A percentile compares a stretch with the other conserved stretches of the same genome.
Conservation (phyloP, 2,329 filamentous ascomycete genomes). For the Trichoderma sp. region DNA sequence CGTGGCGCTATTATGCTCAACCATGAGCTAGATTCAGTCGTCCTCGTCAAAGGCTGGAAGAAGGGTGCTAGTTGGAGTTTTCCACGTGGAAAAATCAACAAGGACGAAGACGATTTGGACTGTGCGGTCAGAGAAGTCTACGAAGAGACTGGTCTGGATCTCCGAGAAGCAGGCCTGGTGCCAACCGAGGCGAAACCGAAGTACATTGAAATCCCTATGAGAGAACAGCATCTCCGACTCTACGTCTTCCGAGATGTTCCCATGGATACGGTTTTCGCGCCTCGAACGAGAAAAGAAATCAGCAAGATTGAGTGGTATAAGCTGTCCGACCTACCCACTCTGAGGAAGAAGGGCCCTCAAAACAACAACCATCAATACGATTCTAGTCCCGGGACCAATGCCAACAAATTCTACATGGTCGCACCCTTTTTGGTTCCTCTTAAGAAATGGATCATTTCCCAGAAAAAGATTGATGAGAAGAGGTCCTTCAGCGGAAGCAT, state of each 20-base stretch:
- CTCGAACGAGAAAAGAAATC: conserved; percentile 92
- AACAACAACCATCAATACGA: conserved; percentile 47
- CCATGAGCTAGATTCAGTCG: conserved; percentile 85
- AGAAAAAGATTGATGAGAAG: conserved; percentile 68
- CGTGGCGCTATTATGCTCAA: conserved; percentile 92
- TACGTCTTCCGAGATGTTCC: conserved; percentile 90
- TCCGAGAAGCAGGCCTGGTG: conserved; percentile 72
- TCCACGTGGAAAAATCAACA: conserved; percentile 95
- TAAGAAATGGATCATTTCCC: conserved; percentile 86
- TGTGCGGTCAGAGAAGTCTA: conserved; percentile 93
- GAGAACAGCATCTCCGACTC: conserved; percentile 87
- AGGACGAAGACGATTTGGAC: conserved; percentile 89
- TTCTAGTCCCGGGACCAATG: conserved; percentile 55
- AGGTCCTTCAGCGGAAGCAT: conserved; percentile 38
- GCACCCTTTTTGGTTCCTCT: conserved; percentile 83
- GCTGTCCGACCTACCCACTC: conserved; percentile 80
- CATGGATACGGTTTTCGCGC: conserved; percentile 82
- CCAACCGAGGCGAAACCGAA: conserved; percentile 70
- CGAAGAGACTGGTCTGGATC: conserved; percentile 91
- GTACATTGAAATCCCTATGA: conserved; percentile 83
- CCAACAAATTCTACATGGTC: conserved; percentile 97
- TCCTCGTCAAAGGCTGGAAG: conserved; percentile 97
- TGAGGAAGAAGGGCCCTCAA: conserved; percentile 65
- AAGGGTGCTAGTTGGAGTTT: conserved; percentile 97
- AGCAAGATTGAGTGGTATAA: conserved; percentile 96